These are phyloP conservation scores for Oryza glaberrima DNA, from an alignment of 176 grass and related monocot genomes.

Conservation along the genomic window DNA sequence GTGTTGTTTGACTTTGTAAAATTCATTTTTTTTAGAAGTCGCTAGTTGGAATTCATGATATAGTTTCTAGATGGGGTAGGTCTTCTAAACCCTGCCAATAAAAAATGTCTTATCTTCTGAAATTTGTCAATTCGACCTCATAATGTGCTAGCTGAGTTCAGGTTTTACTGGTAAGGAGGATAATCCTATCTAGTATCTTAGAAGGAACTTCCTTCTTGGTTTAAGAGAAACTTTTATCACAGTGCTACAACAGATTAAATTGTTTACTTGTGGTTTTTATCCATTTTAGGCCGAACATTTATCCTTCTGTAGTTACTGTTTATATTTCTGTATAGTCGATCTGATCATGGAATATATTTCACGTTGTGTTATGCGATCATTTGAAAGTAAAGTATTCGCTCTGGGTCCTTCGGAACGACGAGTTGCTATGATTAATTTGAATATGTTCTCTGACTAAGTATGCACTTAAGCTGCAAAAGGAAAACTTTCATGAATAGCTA, in stretches of 20 bases:
- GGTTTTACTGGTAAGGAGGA: background rate
- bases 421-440: background rate
- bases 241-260: background rate
- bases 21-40: slow-evolving; percentile 18
- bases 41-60: slow-evolving; percentile 27
- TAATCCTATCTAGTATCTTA: background rate
- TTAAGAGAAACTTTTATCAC: background rate
- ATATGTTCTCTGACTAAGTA: slow-evolving; percentile 56
- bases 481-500: background rate
- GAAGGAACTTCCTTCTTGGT: background rate
- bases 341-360: too few relatives aligned
- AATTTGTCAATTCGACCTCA: background rate
- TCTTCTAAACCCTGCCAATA: too few relatives aligned
- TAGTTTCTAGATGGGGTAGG: slow-evolving; percentile 4
- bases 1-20: background rate
- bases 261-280: background rate
- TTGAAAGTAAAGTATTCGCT: too few relatives aligned
- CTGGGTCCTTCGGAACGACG: too few relatives aligned
- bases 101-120: background rate
- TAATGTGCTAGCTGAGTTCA: background rate
- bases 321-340: background rate
- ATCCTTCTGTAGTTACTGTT: slow-evolving; percentile 3
- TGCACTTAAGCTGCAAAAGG: background rate
- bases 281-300: background rate
- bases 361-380: too few relatives aligned